phyloP scores from a whole-genome alignment of 257 asterid species.

The Oldenlandia corymbosa region DNA sequence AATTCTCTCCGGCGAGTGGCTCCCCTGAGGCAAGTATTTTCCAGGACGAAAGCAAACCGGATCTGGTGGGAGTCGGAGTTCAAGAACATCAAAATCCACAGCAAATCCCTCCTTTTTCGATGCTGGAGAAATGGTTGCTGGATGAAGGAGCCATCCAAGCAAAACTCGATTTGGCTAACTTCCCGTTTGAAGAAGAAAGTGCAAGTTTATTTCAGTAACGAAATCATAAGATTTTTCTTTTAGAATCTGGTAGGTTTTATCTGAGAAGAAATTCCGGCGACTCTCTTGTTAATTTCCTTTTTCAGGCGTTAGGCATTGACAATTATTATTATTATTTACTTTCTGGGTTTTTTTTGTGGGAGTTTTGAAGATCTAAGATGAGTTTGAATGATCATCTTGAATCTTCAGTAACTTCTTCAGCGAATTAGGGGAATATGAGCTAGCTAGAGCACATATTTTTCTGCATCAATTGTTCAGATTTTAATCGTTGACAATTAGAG shows the following conservation, averaged over 20 bases:
- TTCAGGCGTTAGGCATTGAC: too few relatives aligned
- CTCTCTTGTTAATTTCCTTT: background rate
- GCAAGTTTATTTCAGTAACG: constrained; percentile 34
- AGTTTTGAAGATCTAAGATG: too few relatives aligned
- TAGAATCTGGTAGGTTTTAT: background rate
- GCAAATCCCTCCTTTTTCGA: constrained; percentile 38
- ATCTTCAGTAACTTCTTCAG: too few relatives aligned
- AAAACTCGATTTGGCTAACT: constrained; percentile 40
- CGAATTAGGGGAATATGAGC: too few relatives aligned
- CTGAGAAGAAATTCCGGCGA: background rate
- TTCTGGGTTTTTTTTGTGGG: too few relatives aligned
- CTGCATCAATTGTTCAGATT: too few relatives aligned
- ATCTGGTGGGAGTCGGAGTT: background rate
- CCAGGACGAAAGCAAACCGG: constrained; percentile 39
- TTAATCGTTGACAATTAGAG: too few relatives aligned
- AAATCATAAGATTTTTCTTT: background rate
- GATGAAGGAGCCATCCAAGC: constrained; percentile 35
- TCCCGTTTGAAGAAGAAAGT: constrained; percentile 44
- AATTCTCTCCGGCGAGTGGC: constrained; percentile 41
- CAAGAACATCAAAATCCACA: too few relatives aligned
- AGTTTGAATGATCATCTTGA: too few relatives aligned
- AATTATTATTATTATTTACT: too few relatives aligned
- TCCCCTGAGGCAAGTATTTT: constrained; percentile 37
- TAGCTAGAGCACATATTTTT: too few relatives aligned
- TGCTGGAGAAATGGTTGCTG: constrained; percentile 68